Evolutionary conservation across 306 rosid genomes (phyloP).

Genomic region (Dryas octopetala): DNA sequence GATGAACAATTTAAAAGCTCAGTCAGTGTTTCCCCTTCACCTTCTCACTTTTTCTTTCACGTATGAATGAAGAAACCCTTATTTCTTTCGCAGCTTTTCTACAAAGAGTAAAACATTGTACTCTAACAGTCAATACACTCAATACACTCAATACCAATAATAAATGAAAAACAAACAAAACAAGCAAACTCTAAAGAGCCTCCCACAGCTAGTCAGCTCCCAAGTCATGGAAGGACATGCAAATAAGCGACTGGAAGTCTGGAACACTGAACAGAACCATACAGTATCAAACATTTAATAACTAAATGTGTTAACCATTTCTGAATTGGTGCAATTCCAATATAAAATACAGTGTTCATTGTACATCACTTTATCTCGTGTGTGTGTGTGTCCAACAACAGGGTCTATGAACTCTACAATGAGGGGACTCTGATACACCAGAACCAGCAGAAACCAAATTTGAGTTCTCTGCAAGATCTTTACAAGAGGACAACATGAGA

Average conservation of each 20-base stretch:
- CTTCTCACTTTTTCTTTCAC: not conserved
- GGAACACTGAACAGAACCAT: not conserved
- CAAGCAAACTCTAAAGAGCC: not conserved
- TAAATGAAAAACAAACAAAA: constrained; percentile 1
- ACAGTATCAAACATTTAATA: not conserved
- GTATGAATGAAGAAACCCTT: not conserved
- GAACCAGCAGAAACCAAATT: no score
- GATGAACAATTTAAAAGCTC: not conserved
- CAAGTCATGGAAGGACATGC: constrained; percentile 2
- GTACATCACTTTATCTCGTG: not conserved
- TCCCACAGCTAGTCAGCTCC: not conserved
- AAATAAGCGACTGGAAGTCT: not conserved
- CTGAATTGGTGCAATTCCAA: not conserved
- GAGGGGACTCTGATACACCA: no score
- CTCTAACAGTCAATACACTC: not conserved
- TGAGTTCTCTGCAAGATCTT: no score
- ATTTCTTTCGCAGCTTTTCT: not conserved
- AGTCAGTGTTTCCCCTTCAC: not conserved
- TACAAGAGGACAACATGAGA: not conserved
- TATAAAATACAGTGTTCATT: not conserved
- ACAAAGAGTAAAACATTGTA: not conserved
- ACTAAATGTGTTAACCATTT: not conserved
- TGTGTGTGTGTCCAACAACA: no score
- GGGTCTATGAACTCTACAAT: no score
- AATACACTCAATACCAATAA: not conserved